Evolutionary conservation across 176 grass and related monocot genomes (phyloP).

Genomic region (barley (Hordeum vulgare)): DNA sequence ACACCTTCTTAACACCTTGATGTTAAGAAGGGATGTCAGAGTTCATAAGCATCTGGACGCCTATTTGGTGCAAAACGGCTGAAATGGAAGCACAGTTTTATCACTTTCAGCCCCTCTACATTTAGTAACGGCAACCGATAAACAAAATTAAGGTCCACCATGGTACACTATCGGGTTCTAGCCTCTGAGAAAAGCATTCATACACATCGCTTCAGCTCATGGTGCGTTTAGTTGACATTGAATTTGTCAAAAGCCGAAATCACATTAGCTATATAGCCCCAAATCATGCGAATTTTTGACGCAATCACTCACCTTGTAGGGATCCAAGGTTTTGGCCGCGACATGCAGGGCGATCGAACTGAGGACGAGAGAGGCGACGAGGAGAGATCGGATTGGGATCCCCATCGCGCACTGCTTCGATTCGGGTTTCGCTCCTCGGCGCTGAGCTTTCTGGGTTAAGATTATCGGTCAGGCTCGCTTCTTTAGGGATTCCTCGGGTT

Average conservation of each 20-base stretch:
- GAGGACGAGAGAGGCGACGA: slow-evolving; percentile 50
- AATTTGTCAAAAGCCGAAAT: background rate
- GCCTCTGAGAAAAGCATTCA: background rate
- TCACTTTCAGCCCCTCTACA: background rate
- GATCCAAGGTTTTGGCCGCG: slow-evolving; percentile 54
- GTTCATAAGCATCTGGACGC: background rate
- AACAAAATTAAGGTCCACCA: background rate
- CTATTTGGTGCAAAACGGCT: background rate
- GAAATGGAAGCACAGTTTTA: background rate
- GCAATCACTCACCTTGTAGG: slow-evolving; percentile 57
- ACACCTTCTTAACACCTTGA: background rate
- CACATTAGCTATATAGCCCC: background rate
- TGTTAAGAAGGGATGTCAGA: background rate
- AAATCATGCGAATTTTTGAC: background rate
- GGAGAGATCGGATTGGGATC: background rate
- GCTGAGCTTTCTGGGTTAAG: background rate
- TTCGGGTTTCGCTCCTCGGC: background rate
- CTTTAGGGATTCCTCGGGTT: background rate
- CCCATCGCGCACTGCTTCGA: slow-evolving; percentile 8
- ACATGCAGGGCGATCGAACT: slow-evolving; percentile 17
- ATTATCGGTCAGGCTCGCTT: background rate
- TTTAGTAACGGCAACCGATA: background rate
- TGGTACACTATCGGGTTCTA: background rate
- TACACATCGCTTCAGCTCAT: background rate
- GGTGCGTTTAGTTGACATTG: background rate